phyloP scores from a whole-genome alignment of 2,329 filamentous ascomycete genomes.

The Atkinsonella texensis region DNA sequence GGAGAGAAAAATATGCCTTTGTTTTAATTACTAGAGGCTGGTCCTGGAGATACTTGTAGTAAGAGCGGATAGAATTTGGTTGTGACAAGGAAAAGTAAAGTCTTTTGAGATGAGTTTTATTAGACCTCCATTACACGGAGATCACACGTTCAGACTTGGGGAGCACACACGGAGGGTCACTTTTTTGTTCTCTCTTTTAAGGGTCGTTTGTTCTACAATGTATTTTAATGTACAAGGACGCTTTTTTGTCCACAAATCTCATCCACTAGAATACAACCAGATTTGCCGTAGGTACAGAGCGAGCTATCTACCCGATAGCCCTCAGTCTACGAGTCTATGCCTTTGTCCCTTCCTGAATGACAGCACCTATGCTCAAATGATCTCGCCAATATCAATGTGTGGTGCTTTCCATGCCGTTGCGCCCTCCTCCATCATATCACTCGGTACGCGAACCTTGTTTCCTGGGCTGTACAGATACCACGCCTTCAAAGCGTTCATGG shows the following conservation, averaged over 20 bases:
- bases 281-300: not conserved
- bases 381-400: slow-evolving; percentile 59
- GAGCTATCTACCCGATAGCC: not conserved
- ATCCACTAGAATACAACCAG: slow-evolving; percentile 1
- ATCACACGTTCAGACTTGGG: too few species aligned
- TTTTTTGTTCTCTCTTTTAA: not conserved
- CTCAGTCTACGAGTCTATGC: not conserved
- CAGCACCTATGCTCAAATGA: slow-evolving; percentile 32
- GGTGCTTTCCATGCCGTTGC: slow-evolving; percentile 54
- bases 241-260: slow-evolving; percentile 1
- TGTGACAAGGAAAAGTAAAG: too few species aligned
- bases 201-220: slow-evolving; percentile 24
- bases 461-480: slow-evolving; percentile 94
- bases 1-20: not conserved
- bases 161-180: too few species aligned
- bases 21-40: not conserved
- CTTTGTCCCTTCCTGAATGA: not conserved
- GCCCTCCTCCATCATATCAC: slow-evolving; percentile 52
- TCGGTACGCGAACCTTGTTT: slow-evolving; percentile 51
- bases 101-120: too few species aligned
- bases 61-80: too few species aligned
- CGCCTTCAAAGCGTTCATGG: slow-evolving; percentile 74
- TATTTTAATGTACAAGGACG: slow-evolving; percentile 25
- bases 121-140: too few species aligned
- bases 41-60: too few species aligned